Evolutionary conservation across 352 stramenopile species (phyloP).

Genomic region (Phytophthora boehmeriae): DNA sequence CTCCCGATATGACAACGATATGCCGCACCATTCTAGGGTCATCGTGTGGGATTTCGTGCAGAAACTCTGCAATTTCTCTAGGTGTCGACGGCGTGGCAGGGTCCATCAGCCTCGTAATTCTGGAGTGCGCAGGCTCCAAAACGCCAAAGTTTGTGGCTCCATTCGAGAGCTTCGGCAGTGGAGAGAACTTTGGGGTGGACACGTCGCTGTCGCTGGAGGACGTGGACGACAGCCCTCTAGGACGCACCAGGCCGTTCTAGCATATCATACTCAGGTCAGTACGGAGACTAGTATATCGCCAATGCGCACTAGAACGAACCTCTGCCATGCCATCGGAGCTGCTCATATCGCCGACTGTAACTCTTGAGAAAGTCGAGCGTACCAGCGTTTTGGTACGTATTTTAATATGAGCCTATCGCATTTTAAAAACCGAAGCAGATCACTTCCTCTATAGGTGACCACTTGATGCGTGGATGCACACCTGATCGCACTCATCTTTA

Average conservation of each 20-base stretch:
- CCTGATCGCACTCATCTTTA: too few species aligned
- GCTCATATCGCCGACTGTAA: constrained; percentile 19
- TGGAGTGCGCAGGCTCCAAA: constrained; percentile 24
- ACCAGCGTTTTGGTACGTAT: constrained; percentile 4
- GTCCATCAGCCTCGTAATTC: constrained; percentile 51
- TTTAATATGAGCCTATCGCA: too few species aligned
- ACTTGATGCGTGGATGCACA: too few species aligned
- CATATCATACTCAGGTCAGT: too few species aligned
- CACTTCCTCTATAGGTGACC: too few species aligned
- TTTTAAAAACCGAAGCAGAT: too few species aligned
- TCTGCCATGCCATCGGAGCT: constrained; percentile 16
- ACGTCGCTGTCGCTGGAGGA: constrained; percentile 18
- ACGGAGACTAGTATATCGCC: too few species aligned
- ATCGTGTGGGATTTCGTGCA: constrained; percentile 69
- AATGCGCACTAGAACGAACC: not conserved
- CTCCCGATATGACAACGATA: too few species aligned
- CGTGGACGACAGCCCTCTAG: constrained; percentile 10
- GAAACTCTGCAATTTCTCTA: constrained; percentile 63
- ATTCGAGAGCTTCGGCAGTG: constrained; percentile 11
- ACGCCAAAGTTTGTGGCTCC: constrained; percentile 14
- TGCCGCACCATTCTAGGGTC: constrained; percentile 66
- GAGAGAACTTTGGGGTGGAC: constrained; percentile 10
- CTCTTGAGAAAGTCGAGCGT: not conserved
- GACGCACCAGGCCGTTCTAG: not conserved
- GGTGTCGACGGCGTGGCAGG: constrained; percentile 52